phyloP scores from a whole-genome alignment of 1,139 yeast species.

The Blastobotrys aristatus region DNA sequence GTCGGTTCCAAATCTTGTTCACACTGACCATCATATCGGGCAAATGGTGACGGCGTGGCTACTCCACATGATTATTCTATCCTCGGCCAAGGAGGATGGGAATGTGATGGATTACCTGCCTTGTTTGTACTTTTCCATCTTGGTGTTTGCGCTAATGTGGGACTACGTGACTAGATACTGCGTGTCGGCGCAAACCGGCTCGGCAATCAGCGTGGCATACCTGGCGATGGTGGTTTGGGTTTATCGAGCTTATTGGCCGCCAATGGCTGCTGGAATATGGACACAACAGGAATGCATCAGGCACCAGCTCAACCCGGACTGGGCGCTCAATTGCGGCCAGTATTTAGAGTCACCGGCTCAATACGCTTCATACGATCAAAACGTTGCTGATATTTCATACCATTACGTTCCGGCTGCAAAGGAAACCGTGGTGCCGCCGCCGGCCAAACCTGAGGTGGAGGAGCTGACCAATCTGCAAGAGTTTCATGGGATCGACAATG shows the following conservation, averaged over 20 bases:
- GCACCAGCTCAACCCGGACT: slow-evolving; percentile 21
- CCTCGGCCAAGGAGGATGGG: slow-evolving; percentile 12
- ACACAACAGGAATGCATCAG: slow-evolving; percentile 22
- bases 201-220: not conserved
- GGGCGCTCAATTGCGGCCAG: slow-evolving; percentile 28
- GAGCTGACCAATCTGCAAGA: slow-evolving; percentile 5
- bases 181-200: not conserved
- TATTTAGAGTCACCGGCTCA: slow-evolving; percentile 15
- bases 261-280: slow-evolving; percentile 24
- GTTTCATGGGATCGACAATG: slow-evolving; percentile 4
- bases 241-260: slow-evolving; percentile 22
- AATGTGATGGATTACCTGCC: slow-evolving; percentile 26
- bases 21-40: slow-evolving; percentile 28
- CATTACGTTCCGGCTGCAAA: slow-evolving; percentile 5
- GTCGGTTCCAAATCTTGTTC: slow-evolving; percentile 12
- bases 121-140: slow-evolving; percentile 25
- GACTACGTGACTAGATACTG: slow-evolving; percentile 1
- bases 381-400: slow-evolving; percentile 11
- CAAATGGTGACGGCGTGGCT: slow-evolving; percentile 24
- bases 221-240: slow-evolving; percentile 11
- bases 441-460: not conserved
- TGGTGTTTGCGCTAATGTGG: slow-evolving; percentile 18
- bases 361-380: slow-evolving; percentile 17
- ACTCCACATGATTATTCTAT: slow-evolving; percentile 19
- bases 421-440: not conserved